Base-by-base conservation (phyloP, 2,329 filamentous ascomycete species). In the Colletotrichum magnum region DNA sequence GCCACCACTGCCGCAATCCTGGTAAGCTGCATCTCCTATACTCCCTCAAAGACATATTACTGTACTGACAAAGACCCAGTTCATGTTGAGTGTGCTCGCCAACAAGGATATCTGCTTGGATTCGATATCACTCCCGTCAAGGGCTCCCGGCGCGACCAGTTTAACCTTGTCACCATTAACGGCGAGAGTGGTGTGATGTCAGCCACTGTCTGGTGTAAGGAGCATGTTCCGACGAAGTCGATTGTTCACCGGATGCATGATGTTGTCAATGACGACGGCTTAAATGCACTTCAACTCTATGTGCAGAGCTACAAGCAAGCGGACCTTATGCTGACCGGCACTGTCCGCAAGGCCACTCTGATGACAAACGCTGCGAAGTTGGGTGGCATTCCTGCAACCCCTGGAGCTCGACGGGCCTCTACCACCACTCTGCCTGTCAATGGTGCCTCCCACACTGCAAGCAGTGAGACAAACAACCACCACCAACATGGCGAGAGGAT, bases 91-190 rank as follows among this genome's bases (percentile, higher is more conserved):
- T 99, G 96, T 81, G 96, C 96, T 21, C 92, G 94, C 74, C 92
- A 94, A 76, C 89, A 90, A 57, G 93, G 92, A 9, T 96, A 97
- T 78, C 85, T 89, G 1, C 90, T 98, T 54, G 96, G 95, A 0
- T 97, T 99, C 75, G 95, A 98, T 73, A 89, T 99, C 65, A 91
- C 90, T 0, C 94, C 95, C 0, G 92, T 98, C 69, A 98, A 99
- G 81, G 92, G 92, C 59, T 97, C 94, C 18, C 89, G 95, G 41
- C 90, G 93, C 72, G 95, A 98, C 73, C 91, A 93, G 69, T 87
- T 92, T 74, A 93, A 88, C 70, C 93, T 93, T 53, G 92, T 97
- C 48, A 94, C 90, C 51, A 86, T 98, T 43, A 93, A 93, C 51
- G 90, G 90, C 16, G 95, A 97, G 76, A 91, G 87, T 39, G 96